A percentile compares a stretch with the other conserved stretches of the same genome.
Conservation (phyloP, 2,329 filamentous ascomycete species). For the Ascochyta viciae-villosae region DNA sequence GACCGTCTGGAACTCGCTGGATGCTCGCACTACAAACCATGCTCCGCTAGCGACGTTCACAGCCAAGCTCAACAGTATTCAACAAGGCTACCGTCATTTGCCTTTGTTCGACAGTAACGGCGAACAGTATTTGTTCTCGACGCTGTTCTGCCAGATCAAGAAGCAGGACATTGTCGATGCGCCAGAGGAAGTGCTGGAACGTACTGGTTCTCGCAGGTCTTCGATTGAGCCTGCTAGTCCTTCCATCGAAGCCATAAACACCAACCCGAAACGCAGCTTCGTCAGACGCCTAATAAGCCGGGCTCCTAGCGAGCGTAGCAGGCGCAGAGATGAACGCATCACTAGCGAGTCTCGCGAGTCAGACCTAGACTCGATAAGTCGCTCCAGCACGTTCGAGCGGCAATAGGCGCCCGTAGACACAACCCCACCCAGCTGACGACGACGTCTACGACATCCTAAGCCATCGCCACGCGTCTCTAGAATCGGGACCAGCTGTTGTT, state of each 20-base stretch:
- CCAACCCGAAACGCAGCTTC: slow-evolving; percentile 45
- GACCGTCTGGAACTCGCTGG: slow-evolving; percentile 85
- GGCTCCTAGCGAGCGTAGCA: slow-evolving; percentile 53
- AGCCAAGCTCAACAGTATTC: slow-evolving; percentile 86
- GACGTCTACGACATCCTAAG: slow-evolving; percentile 12
- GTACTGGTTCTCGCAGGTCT: slow-evolving; percentile 32
- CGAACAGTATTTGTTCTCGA: slow-evolving; percentile 93
- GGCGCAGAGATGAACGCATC: slow-evolving; percentile 41
- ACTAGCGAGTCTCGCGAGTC: slow-evolving; percentile 43
- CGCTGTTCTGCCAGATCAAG: slow-evolving; percentile 87
- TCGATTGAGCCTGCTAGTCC: slow-evolving; percentile 38
- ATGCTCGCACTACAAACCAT: slow-evolving; percentile 72
- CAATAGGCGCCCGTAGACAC: slow-evolving; percentile 27
- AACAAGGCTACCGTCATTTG: slow-evolving; percentile 90
- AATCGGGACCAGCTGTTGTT: slow-evolving; percentile 19
- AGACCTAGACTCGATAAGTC: slow-evolving; percentile 42
- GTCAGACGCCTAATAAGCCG: slow-evolving; percentile 53
- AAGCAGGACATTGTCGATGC: slow-evolving; percentile 62
- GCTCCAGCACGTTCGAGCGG: slow-evolving; percentile 48
- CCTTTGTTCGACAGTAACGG: slow-evolving; percentile 88
- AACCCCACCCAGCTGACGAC: slow-evolving; percentile 31
- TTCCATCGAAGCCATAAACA: slow-evolving; percentile 41
- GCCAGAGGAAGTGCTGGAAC: slow-evolving; percentile 30
- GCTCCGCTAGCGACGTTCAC: slow-evolving; percentile 85
- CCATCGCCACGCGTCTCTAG: slow-evolving; percentile 24